Evolutionary conservation across 805 yeast genomes (phyloP).

Genomic region (Sugiyamaella boreocaroliniensis): DNA sequence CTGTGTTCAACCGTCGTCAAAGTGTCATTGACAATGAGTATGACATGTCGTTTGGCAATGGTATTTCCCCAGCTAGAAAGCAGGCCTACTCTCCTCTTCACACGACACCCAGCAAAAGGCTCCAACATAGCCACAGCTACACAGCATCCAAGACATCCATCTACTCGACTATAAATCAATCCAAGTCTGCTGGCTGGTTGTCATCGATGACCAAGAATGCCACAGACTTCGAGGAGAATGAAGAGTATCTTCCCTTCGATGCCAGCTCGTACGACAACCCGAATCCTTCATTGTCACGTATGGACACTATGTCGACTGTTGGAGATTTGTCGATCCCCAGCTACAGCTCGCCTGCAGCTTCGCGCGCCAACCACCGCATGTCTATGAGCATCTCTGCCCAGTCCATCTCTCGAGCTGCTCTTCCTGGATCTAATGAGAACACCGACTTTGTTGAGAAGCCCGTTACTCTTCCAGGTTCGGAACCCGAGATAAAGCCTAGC

Average conservation of each 20-base stretch:
- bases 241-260: constrained; percentile 10
- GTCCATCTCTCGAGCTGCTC: neutral
- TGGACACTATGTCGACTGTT: constrained; percentile 12
- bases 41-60: neutral
- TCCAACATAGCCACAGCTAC: neutral
- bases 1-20: neutral
- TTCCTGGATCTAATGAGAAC: neutral
- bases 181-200: constrained; percentile 12
- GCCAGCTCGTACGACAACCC: constrained; percentile 12
- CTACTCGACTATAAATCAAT: neutral
- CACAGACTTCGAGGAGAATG: constrained; percentile 2
- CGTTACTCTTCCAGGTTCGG: constrained; percentile 18
- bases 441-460: constrained; percentile 14
- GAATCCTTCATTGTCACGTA: neutral
- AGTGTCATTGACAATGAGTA: neutral
- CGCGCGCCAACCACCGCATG: constrained; percentile 67
- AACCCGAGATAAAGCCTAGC: constrained; percentile 4
- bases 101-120: neutral
- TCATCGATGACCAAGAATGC: neutral
- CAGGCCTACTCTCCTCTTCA: neutral
- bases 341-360: constrained; percentile 28
- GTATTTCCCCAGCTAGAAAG: neutral
- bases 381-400: constrained; percentile 52
- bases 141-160: neutral
- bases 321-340: constrained; percentile 16